phyloP scores from a whole-genome alignment of 208 protist genomes.

The Leishmania turanica region DNA sequence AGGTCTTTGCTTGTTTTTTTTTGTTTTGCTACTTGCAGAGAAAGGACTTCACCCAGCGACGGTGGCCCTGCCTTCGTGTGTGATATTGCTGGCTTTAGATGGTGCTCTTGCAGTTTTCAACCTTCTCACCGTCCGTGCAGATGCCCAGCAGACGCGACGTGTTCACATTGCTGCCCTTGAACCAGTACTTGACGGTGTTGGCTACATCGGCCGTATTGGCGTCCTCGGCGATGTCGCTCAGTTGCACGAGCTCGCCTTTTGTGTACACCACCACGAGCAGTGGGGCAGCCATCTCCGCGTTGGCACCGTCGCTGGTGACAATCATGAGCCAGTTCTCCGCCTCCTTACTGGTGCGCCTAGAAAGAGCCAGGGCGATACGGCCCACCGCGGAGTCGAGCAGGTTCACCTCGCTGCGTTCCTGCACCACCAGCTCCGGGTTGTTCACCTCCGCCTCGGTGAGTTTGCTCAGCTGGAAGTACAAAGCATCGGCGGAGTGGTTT shows the following conservation, averaged over 20 bases:
- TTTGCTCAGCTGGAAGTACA: constrained; percentile 60
- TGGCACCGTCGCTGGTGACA: constrained; percentile 55
- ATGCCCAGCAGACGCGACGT: constrained; percentile 44
- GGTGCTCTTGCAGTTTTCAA: constrained; percentile 49
- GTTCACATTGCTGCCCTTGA: constrained; percentile 19
- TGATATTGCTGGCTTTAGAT: background rate
- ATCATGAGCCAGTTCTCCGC: constrained; percentile 78
- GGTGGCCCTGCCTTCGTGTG: background rate
- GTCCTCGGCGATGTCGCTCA: constrained; percentile 31
- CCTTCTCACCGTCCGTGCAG: constrained; percentile 54
- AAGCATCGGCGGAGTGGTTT: constrained; percentile 42
- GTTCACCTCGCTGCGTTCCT: constrained; percentile 60
- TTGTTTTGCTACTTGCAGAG: background rate
- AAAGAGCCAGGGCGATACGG: constrained; percentile 48
- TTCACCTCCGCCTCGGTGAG: constrained; percentile 12
- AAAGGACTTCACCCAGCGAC: background rate
- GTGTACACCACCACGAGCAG: constrained; percentile 66
- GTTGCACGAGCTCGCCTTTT: constrained; percentile 51
- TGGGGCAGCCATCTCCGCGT: constrained; percentile 37
- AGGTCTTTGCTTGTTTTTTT: background rate
- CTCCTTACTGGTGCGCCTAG: constrained; percentile 35
- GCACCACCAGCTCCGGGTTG: constrained; percentile 25
- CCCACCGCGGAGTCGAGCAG: constrained; percentile 70
- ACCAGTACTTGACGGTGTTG: constrained; percentile 70
- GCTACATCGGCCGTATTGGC: constrained; percentile 40